Base-by-base conservation (phyloP, 2,329 filamentous ascomycete genomes). In the Alternaria rosae region DNA sequence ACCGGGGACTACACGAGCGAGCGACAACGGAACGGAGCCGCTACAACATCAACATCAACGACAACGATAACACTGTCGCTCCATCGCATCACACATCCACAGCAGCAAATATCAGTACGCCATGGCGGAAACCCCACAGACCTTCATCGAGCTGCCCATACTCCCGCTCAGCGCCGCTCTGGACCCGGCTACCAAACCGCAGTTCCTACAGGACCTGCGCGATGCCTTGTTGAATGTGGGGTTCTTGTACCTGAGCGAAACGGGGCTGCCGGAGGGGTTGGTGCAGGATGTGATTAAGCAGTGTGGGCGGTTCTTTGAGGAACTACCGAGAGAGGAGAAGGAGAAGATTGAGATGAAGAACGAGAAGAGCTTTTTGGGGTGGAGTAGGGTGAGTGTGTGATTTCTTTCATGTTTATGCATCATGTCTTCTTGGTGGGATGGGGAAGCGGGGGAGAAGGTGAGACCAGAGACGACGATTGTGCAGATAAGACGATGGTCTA, bases 221-320 rank as follows among this genome's bases (percentile, higher is more conserved):
- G 84, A 91, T 78, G 92, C 92, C 0, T 82, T 97, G 30, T 87
- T 97, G 71, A 91, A 94, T 76, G 91, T 96, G n/a, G 93, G 93
- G 2, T 97, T 97, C 73, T 79, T 96, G 21, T 97, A 97, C 74
- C 86, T 97, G 64, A 90, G 89, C 74, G 93, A 96, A 73, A 89
- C 92, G 21, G 77, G 77, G 7, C 45, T 77, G 53, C 83, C 90
- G 6, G 85, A 89, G 15, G 82, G 86, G 41, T 80, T 94, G 54
- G 88, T 91, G 69, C 74, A 86, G 23, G 79, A 85, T 64, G 91
- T 94, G 25, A 88, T 92, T 55, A 72, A 80, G 3, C 85, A 93
- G 72, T 92, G 91, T 45, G 87, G 87, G 56, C 83, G 81, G 0
- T 95, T 97, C 79, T 97, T 97, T 71, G 76, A 79, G 45, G 87